Percentiles rank a stretch among this genome's conserved stretches.
Evolutionary conservation across 495 filamentous ascomycete genomes (phyloP).

Genomic region (Neurospora tetraspora): DNA sequence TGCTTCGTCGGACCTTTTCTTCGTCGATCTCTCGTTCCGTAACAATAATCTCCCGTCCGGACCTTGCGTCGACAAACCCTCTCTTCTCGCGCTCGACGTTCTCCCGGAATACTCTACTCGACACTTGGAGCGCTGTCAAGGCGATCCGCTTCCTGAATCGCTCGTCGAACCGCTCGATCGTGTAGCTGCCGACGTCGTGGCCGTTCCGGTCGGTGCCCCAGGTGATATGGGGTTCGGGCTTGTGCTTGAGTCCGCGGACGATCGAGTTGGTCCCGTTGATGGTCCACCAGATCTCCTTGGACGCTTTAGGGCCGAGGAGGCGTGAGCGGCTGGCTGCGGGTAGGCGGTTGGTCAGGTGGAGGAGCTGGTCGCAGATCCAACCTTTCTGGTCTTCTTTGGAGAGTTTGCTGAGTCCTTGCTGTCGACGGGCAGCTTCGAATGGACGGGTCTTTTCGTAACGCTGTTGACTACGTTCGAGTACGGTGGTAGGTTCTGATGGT

Average conservation of each 20-base stretch:
- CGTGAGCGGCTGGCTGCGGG: constrained; percentile 10
- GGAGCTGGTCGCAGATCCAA: constrained; percentile 14
- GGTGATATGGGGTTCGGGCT: constrained; percentile 13
- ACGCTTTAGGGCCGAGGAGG: constrained; percentile 31
- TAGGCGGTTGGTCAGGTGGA: constrained; percentile 22
- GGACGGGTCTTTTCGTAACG: constrained; percentile 29
- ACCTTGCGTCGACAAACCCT: constrained; percentile 1
- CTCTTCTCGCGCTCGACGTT: constrained; percentile 16
- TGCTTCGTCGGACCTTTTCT: constrained; percentile 31
- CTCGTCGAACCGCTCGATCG: constrained; percentile 26
- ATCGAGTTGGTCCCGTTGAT: constrained; percentile 37
- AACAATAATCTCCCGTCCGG: constrained; percentile 15
- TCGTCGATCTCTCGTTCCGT: constrained; percentile 32
- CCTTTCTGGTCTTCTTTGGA: constrained; percentile 26
- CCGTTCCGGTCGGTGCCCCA: constrained; percentile 36
- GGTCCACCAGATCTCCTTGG: constrained; percentile 40
- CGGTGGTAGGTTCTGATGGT: constrained; percentile 18
- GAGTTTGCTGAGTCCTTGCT: constrained; percentile 27
- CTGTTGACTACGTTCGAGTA: constrained; percentile 25
- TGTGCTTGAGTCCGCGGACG: constrained; percentile 19
- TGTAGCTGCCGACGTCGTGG: constrained; percentile 29
- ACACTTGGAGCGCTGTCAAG: constrained; percentile 19
- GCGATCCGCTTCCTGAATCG: constrained; percentile 16
- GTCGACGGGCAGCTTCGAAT: constrained; percentile 14
- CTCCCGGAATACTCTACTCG: constrained; percentile 20